A percentile compares a stretch with the other conserved stretches of the same genome.
phyloP scores from a whole-genome alignment of 306 rosid species.

The Macrotyloma uniflorum region DNA sequence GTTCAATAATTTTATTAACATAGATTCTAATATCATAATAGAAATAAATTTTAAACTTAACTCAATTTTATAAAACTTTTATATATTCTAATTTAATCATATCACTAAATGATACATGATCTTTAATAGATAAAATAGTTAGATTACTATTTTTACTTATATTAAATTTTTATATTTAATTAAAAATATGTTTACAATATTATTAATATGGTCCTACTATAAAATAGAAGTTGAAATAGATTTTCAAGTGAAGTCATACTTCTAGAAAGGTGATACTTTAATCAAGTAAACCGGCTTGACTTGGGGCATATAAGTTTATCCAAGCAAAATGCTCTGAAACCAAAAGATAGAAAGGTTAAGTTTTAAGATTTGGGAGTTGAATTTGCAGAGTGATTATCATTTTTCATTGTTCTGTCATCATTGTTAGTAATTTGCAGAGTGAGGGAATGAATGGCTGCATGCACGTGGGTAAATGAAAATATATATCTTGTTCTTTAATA shows the following conservation, averaged over 20 bases:
- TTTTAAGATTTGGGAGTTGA: conserved; percentile 28
- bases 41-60: too few relatives aligned
- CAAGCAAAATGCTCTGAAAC: background rate
- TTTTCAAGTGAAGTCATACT: background rate
- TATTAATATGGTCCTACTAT: background rate
- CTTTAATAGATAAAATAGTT: too few relatives aligned
- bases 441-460: background rate
- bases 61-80: too few relatives aligned
- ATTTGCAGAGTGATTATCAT: conserved; percentile 18
- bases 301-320: background rate
- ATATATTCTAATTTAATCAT: too few relatives aligned
- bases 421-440: background rate
- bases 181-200: background rate
- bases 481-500: background rate
- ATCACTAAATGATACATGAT: too few relatives aligned
- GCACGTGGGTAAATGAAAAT: conserved; percentile 12
- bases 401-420: conserved; percentile 28
- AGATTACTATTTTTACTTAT: background rate
- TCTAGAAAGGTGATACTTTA: background rate
- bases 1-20: too few relatives aligned
- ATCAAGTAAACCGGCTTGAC: background rate
- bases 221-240: background rate
- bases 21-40: too few relatives aligned
- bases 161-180: background rate
- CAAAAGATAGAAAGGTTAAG: background rate